phyloP scores from a whole-genome alignment of 768 basidiomycete genomes.

The Termitomyces sp. region DNA sequence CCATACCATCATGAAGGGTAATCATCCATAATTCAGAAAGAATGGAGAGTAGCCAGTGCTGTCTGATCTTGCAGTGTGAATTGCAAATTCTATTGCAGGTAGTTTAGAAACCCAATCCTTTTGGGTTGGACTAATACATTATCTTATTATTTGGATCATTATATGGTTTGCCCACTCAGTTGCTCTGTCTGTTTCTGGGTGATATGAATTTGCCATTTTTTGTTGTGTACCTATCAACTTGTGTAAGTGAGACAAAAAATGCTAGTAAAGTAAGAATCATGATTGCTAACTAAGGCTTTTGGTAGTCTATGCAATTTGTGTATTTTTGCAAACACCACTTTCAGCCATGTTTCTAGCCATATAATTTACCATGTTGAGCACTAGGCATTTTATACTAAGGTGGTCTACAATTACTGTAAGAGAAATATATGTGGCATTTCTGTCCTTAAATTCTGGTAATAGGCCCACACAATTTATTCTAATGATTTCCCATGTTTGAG shows the following conservation, averaged over 20 bases:
- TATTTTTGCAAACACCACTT: not conserved
- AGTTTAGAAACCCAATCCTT: not conserved
- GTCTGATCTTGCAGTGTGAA: not conserved
- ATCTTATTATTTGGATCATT: not conserved
- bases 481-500: not conserved
- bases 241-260: not conserved
- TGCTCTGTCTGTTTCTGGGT: not conserved
- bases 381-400: not conserved
- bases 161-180: not conserved
- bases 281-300: not conserved
- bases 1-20: too few relatives aligned
- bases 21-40: not conserved
- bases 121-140: not conserved
- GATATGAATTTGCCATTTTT: not conserved
- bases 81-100: not conserved
- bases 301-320: not conserved
- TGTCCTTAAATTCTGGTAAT: not conserved
- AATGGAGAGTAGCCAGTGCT: not conserved
- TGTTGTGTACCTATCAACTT: not conserved
- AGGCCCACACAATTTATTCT: not conserved
- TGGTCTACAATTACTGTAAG: not conserved
- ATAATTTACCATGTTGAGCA: not conserved
- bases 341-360: not conserved
- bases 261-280: not conserved
- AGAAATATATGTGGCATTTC: not conserved